Conservation (phyloP, 805 yeast genomes). For the Teunomyces funiuensis region DNA sequence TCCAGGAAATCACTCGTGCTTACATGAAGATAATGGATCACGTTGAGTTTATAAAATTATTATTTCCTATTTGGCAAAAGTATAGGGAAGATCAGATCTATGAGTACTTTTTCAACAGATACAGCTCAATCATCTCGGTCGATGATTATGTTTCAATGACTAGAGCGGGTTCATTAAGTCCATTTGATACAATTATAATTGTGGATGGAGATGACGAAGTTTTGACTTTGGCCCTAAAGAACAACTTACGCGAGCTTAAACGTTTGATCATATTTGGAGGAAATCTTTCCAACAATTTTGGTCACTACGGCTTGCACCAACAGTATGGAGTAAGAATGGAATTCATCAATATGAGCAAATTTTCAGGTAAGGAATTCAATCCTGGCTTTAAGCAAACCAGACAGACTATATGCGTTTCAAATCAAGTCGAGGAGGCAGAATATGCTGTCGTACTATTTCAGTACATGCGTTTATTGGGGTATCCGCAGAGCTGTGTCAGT, state of each 20-base stretch:
- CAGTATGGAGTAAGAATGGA: constrained; percentile 3
- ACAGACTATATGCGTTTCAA: constrained; percentile 12
- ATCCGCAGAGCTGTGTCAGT: constrained; percentile 35
- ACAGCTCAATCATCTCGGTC: constrained; percentile 9
- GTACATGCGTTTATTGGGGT: constrained; percentile 47
- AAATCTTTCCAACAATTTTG: background rate
- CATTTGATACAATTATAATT: constrained; percentile 10
- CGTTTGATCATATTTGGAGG: constrained; percentile 12
- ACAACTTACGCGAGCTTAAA: constrained; percentile 2
- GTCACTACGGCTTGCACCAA: background rate
- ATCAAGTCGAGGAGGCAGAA: constrained; percentile 41
- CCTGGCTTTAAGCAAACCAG: constrained; percentile 11
- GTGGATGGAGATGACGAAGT: constrained; percentile 7
- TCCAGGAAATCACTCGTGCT: constrained; percentile 7
- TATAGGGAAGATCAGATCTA: constrained; percentile 5
- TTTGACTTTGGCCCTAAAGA: constrained; percentile 5
- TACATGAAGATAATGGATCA: constrained; percentile 4
- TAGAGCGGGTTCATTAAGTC: background rate
- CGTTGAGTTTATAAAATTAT: background rate
- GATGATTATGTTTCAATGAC: constrained; percentile 11
- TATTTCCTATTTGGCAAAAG: constrained; percentile 9
- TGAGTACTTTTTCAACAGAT: constrained; percentile 9
- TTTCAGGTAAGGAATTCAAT: constrained; percentile 4
- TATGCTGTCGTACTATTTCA: constrained; percentile 44
- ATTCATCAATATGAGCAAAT: background rate